Base-by-base conservation (phyloP, 208 protist genomes). In the Acanthamoeba polyphaga region DNA sequence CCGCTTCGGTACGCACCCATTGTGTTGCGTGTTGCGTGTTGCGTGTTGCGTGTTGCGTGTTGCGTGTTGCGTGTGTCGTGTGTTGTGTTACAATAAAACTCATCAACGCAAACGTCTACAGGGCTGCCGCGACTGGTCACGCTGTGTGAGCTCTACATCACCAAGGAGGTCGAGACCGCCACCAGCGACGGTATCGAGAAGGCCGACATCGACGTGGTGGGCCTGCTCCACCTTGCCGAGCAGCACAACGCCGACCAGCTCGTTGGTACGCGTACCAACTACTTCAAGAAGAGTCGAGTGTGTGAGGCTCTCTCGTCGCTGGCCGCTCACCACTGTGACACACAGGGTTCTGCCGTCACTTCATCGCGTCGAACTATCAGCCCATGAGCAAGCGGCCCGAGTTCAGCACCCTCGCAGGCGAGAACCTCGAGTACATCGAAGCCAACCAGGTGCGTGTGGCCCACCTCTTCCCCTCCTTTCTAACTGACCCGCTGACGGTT, bases 161-260 rank as follows among this genome's bases (percentile, higher is more conserved):
- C 68, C 95, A 95, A 95, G 70, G 80, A 68, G 19, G 88, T 95
- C 22, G 95, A 95, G 64, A 38, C 49, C 9, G 95, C 85, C 24
- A 91, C 80, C 17, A 93, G 64, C 27, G 88, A 93, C 64, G 88
- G 88, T 19, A 93, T 93, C 27, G 88, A 72, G 49, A 96, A 96
- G 92, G 93, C 95, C 3, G 94, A 96, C 85, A 96, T 96, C 46
- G 95, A 96, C 34, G 94, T 96, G 17, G 94, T 96, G 15, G 95
- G 95, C 8, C 80, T 96, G 22, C 80, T 96, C 1, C 55, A 76
- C 34, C n/a, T 82, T 7, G 82, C 95, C 51, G 74, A 95, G 34
- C 34, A 60, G 72, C 88, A 94, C 95, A 93, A 96, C 66, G 95
- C 95, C 27, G 64, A 96, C 34, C 94, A 95, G 92, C 95, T 96